Evolutionary conservation across 306 rosid genomes (phyloP).

Genomic region (Mimosa bimucronata): DNA sequence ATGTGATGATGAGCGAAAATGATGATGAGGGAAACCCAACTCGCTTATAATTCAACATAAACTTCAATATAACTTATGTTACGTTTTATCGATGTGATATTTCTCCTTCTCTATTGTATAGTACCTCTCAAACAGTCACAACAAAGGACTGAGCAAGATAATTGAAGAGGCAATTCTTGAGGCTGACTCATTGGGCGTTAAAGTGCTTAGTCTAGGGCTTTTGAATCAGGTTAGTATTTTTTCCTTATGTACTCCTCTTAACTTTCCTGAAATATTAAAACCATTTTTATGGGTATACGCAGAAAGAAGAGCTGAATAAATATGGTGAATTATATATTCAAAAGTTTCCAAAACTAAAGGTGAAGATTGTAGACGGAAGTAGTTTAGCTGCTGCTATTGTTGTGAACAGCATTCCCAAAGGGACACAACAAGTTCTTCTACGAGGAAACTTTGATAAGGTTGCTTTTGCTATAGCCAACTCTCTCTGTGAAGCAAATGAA

Average conservation of each 20-base stretch:
- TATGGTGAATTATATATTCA: slow-evolving; percentile 46
- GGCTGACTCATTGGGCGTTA: slow-evolving; percentile 29
- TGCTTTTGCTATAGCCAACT: slow-evolving; percentile 42
- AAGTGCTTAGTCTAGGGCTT: slow-evolving; percentile 36
- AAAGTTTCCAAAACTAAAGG: slow-evolving; percentile 45
- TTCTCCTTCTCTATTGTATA: neutral
- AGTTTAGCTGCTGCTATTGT: slow-evolving; percentile 52
- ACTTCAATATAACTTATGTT: neutral
- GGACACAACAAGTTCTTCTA: slow-evolving; percentile 56
- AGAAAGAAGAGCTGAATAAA: slow-evolving; percentile 43
- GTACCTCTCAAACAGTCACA: slow-evolving; percentile 2
- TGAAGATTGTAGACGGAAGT: slow-evolving; percentile 65
- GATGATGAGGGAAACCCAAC: too few species aligned
- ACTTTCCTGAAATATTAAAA: neutral
- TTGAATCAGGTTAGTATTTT: slow-evolving; percentile 38
- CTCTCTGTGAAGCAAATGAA: slow-evolving; percentile 34
- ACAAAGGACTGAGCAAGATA: slow-evolving; percentile 5
- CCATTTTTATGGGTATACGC: neutral
- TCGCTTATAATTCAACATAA: neutral
- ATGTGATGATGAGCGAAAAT: too few species aligned
- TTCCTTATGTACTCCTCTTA: neutral
- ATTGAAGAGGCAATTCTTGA: slow-evolving; percentile 34
- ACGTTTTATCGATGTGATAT: neutral
- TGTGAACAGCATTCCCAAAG: slow-evolving; percentile 59
- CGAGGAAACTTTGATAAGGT: slow-evolving; percentile 59